phyloP scores from a whole-genome alignment of 345 rosid genomes.

The Rhodamnia argentea region DNA sequence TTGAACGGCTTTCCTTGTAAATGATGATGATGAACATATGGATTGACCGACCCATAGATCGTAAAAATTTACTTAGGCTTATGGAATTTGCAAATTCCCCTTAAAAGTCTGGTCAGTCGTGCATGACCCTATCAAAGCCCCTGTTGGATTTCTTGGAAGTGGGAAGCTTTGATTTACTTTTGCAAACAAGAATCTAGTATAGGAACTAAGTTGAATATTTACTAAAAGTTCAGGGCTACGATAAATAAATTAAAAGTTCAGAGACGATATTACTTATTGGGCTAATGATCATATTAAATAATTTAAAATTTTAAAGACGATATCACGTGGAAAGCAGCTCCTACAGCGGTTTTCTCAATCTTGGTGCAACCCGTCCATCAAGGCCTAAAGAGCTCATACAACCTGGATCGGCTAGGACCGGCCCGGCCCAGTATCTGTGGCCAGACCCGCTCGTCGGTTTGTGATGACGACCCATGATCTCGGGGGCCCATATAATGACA shows the following conservation, averaged over 20 bases:
- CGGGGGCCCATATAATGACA: neutral
- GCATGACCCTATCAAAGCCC: neutral
- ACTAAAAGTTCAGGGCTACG: accelerated
- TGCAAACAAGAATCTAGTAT: neutral
- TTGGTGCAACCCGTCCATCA: neutral
- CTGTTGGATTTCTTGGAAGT: neutral
- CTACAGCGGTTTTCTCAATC: neutral
- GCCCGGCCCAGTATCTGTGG: neutral
- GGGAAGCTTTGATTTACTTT: neutral
- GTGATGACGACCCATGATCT: neutral
- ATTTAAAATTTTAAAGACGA: neutral
- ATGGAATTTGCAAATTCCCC: neutral
- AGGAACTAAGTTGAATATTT: neutral
- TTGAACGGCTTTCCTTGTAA: neutral
- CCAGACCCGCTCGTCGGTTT: neutral
- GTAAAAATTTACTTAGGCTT: neutral
- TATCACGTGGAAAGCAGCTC: neutral
- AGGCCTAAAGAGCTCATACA: neutral
- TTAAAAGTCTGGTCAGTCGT: neutral
- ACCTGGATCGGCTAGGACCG: neutral
- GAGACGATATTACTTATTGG: accelerated
- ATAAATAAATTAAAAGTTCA: neutral
- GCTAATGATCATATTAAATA: accelerated
- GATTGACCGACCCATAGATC: neutral
- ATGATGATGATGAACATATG: neutral